phyloP scores from a whole-genome alignment of 139 green algal species.

The Chlorella sp. region DNA sequence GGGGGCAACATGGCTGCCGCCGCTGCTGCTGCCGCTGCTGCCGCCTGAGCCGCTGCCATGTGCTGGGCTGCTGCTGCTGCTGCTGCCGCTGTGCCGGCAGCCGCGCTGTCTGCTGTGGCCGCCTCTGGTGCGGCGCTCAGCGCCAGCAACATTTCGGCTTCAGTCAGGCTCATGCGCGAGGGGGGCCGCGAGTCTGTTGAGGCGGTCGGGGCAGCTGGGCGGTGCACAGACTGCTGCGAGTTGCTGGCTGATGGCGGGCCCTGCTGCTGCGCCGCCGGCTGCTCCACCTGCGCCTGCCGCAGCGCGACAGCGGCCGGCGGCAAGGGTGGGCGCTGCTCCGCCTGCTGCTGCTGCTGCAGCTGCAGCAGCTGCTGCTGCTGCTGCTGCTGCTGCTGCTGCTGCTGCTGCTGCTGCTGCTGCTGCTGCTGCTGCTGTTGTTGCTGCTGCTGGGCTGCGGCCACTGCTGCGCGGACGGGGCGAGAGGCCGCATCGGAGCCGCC shows the following conservation, averaged over 20 bases:
- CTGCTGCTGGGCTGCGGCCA: background rate
- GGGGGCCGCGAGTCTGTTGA: background rate
- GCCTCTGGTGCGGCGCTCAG: background rate
- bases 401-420: background rate
- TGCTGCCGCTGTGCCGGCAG: background rate
- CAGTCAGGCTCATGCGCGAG: constrained; percentile 8
- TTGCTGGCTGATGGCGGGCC: background rate
- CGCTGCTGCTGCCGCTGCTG: background rate
- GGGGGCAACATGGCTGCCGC: constrained; percentile 8
- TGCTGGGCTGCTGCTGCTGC: constrained; percentile 12
- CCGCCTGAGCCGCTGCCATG: background rate
- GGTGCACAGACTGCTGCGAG: background rate
- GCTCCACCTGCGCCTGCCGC: background rate
- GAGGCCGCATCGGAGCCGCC: too few species aligned
- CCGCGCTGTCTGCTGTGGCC: constrained; percentile 3
- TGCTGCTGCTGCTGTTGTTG: background rate
- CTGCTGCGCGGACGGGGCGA: background rate
- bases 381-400: background rate
- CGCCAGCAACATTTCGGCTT: constrained; percentile 21
- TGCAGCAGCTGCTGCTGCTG: background rate
- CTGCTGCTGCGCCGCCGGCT: background rate
- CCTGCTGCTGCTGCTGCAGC: background rate
- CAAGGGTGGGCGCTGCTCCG: background rate
- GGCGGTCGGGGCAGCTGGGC: background rate
- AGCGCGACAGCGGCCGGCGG: background rate